These are phyloP conservation scores for Phytophthora crassamura DNA, from an alignment of 352 stramenopile species.

Conservation along the genomic window DNA sequence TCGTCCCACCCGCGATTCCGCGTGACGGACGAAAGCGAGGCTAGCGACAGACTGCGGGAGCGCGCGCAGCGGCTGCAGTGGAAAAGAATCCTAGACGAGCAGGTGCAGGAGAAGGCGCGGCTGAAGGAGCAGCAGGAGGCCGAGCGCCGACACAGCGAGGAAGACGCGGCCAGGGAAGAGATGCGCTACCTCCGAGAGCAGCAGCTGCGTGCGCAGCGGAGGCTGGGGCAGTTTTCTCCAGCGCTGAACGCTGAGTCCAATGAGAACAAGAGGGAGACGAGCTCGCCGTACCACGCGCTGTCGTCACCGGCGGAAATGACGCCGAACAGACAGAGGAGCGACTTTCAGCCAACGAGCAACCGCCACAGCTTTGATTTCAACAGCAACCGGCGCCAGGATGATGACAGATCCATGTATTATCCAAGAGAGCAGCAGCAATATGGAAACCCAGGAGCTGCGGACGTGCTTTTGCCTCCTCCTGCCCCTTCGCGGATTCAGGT, in stretches of 20 bases:
- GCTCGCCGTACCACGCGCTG: slow-evolving; percentile 21
- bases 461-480: slow-evolving; percentile 31
- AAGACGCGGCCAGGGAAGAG: slow-evolving; percentile 55
- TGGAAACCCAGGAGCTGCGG: slow-evolving; percentile 9
- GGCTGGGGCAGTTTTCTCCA: slow-evolving; percentile 35
- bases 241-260: slow-evolving; percentile 16
- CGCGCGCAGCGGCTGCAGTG: slow-evolving; percentile 76
- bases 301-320: slow-evolving; percentile 19
- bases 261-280: slow-evolving; percentile 16
- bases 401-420: slow-evolving; percentile 25
- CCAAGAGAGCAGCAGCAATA: slow-evolving; percentile 21
- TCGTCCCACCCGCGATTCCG: slow-evolving; percentile 58
- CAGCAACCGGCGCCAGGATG: slow-evolving; percentile 12
- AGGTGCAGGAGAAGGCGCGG: slow-evolving; percentile 75
- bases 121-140: slow-evolving; percentile 54
- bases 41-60: slow-evolving; percentile 62
- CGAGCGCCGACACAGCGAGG: slow-evolving; percentile 44
- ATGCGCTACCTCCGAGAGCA: slow-evolving; percentile 57
- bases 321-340: slow-evolving; percentile 16
- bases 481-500: slow-evolving; percentile 29
- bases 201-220: slow-evolving; percentile 68
- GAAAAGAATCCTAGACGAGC: slow-evolving; percentile 71
- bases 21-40: slow-evolving; percentile 58
- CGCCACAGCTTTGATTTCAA: slow-evolving; percentile 24
- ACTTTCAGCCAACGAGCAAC: slow-evolving; percentile 25